Percentiles rank a stretch among this genome's conserved stretches.
Conservation (phyloP, 2,329 filamentous ascomycete species). For the Epichloe aotearoae region DNA sequence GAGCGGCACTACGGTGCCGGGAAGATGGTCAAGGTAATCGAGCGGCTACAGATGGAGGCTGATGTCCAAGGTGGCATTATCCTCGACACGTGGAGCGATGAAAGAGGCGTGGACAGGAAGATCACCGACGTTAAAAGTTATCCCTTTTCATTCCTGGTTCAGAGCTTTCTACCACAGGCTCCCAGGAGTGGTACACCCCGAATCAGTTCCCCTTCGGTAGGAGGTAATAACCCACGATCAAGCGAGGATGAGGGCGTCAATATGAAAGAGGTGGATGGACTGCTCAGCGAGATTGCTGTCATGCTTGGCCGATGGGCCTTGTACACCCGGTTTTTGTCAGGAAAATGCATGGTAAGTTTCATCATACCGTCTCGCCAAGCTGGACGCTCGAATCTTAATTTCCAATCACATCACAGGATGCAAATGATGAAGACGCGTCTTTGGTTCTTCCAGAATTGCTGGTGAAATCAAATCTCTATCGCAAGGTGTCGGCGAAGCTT, state of each 20-base stretch:
- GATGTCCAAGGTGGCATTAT: conserved; percentile 95
- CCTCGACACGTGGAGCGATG: conserved; percentile 89
- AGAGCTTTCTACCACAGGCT: conserved; percentile 73
- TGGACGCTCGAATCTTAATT: background rate
- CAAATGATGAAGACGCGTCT: conserved; percentile 37
- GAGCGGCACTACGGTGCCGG: conserved; percentile 87
- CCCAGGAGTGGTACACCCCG: conserved; percentile 51
- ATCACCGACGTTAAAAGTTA: conserved; percentile 96
- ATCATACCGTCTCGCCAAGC: background rate
- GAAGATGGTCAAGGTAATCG: conserved; percentile 90
- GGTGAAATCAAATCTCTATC: conserved; percentile 62
- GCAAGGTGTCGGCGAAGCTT: conserved; percentile 64
- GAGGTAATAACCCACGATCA: conserved; percentile 39
- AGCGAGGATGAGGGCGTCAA: conserved; percentile 89
- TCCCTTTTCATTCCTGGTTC: conserved; percentile 90
- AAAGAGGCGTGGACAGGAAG: conserved; percentile 69
- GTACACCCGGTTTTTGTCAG: conserved; percentile 77
- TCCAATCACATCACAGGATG: conserved; percentile 27
- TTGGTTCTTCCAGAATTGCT: conserved; percentile 62
- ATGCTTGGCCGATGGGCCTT: conserved; percentile 93
- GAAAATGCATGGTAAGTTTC: conserved; percentile 62
- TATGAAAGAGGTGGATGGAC: conserved; percentile 87
- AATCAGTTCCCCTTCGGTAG: conserved; percentile 61
- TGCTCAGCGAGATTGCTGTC: conserved; percentile 75
- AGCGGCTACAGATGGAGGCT: conserved; percentile 83